Evolutionary conservation across 305 asterid species (phyloP).

Genomic region (Plantago lanceolata): DNA sequence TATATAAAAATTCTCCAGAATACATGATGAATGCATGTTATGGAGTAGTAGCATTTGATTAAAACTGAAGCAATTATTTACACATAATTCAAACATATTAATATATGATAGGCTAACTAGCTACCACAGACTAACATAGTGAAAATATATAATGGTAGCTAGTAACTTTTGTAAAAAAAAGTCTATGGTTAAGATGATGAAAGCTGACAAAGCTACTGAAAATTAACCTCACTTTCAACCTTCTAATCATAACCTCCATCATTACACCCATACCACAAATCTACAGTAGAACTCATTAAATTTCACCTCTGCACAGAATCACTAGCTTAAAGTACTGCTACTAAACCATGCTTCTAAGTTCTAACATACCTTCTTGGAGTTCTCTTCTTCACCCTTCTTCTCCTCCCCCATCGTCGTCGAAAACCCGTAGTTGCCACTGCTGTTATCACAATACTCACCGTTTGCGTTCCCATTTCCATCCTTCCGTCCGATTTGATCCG

Average conservation of each 20-base stretch:
- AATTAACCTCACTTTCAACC: slow-evolving; percentile 7
- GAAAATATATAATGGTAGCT: no score
- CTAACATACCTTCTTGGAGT: not conserved
- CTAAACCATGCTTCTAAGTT: no score
- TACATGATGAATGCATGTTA: no score
- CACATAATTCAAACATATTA: no score
- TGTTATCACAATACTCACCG: not conserved
- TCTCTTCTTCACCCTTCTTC: not conserved
- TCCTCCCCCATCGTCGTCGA: not conserved
- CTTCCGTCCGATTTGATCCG: slow-evolving; percentile 36
- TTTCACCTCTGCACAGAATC: not conserved
- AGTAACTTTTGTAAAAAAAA: not conserved
- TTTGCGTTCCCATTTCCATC: no score
- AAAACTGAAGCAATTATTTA: no score
- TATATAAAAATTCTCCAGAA: no score
- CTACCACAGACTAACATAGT: no score
- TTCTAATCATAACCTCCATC: slow-evolving; percentile 11
- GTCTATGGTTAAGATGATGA: slow-evolving; percentile 6
- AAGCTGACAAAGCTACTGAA: not conserved
- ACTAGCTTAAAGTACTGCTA: no score
- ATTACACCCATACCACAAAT: not conserved
- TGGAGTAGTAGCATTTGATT: no score
- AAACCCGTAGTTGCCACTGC: not conserved
- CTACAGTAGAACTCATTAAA: not conserved
- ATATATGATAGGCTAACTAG: no score